Base-by-base conservation (phyloP, 331 rosid species). In the Pyrus hybrid region DNA sequence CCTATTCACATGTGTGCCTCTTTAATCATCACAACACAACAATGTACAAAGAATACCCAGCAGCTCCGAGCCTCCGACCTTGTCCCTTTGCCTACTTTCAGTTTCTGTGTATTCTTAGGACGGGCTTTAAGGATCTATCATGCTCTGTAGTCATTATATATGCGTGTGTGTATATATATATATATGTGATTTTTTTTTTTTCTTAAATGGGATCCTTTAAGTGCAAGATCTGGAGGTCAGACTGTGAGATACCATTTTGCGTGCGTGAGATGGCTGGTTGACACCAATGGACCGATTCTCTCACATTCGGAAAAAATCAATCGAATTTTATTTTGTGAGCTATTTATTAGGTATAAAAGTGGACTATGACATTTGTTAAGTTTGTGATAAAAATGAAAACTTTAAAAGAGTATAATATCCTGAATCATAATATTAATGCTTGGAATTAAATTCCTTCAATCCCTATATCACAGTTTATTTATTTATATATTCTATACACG, bases 1-100 rank as follows among this genome's bases (percentile, higher is more conserved):
- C 45, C 86, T 78, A 77, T 85, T 89, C 97, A 91, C 94, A 87
- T 87, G 94, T 83, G 88, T 80, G 82, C 80, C 45, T 73, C 67
- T 77, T 78, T 84, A 85, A 85, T 87, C 90, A 91, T 89, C 83
- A 79, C 91, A 77, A 86, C 86, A 79, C 83, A 87, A 81, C 89
- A 89, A 88, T 82, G 32, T 78, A 79, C 79, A 47, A 64, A 41
- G 63, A 41, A 47, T 76, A 83, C 70, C 78, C 77, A 76, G 75
- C 80, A 63, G 6, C 45, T 37, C 45, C 45, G 45, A 37, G 45
- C 13, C 41, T 62, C 82, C 33, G 8, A 22, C 29, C 29, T 63
- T 86, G 85, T 78, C 89, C 76, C 81, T 82, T 82, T 41, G 68
- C 80, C 76, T 65, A 29, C 30, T 69, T 77, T 77, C 68, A 65